These are phyloP conservation scores for Scedosporium boydii DNA, from an alignment of 2,329 filamentous ascomycete genomes.

Conservation along the genomic window DNA sequence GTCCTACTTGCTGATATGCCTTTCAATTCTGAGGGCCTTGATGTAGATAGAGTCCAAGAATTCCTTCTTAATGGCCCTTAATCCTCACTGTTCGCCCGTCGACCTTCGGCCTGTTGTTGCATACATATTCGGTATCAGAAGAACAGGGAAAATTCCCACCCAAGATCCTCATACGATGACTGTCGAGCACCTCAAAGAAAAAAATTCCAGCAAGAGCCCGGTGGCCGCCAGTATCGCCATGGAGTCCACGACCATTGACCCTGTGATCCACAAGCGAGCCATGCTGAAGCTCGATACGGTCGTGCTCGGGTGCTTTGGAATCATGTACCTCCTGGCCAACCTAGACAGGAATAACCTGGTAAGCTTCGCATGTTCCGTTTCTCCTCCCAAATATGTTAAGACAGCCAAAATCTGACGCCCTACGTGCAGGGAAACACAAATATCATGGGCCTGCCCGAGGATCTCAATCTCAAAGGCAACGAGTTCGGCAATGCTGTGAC, in stretches of 20 bases:
- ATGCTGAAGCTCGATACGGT: slow-evolving; percentile 10
- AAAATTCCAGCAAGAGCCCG: slow-evolving; percentile 16
- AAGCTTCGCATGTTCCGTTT: neutral
- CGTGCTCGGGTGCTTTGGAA: slow-evolving; percentile 8
- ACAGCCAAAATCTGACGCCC: too few relatives aligned
- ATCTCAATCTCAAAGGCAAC: slow-evolving; percentile 19
- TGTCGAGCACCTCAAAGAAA: too few relatives aligned
- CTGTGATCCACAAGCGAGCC: slow-evolving; percentile 6
- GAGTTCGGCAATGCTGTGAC: slow-evolving; percentile 22
- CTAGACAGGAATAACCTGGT: slow-evolving; percentile 19
- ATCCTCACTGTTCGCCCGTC: too few relatives aligned
- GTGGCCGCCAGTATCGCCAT: slow-evolving; percentile 18
- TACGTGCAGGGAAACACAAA: slow-evolving; percentile 18
- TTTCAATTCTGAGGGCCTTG: too few relatives aligned
- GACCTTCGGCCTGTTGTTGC: too few relatives aligned
- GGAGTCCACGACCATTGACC: slow-evolving; percentile 8
- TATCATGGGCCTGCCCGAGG: slow-evolving; percentile 22
- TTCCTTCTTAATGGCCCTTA: too few relatives aligned
- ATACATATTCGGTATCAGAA: too few relatives aligned
- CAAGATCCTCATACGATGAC: too few relatives aligned
- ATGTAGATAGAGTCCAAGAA: too few relatives aligned
- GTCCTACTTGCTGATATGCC: too few relatives aligned
- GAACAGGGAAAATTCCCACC: too few relatives aligned
- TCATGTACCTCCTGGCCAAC: slow-evolving; percentile 22
- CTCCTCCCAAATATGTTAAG: too few relatives aligned